Evolutionary conservation across 2,329 filamentous ascomycete genomes (phyloP).

Genomic region (Aureobasidium zeae): DNA sequence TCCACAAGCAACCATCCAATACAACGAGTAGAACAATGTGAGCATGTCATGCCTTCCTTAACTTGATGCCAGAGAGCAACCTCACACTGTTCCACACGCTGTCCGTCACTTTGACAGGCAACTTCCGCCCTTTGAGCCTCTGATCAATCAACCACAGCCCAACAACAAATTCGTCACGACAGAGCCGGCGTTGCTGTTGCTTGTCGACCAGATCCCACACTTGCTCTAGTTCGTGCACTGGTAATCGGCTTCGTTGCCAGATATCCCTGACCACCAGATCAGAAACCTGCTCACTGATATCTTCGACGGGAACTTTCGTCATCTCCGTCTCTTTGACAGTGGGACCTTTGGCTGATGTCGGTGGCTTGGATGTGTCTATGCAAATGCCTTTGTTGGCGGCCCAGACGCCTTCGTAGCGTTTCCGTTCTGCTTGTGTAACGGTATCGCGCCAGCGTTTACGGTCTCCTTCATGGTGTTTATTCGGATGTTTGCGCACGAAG

Average conservation of each 20-base stretch:
- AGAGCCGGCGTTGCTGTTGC: constrained; percentile 50
- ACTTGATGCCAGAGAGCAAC: constrained; percentile 32
- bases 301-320: background rate
- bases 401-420: constrained; percentile 76
- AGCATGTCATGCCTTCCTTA: constrained; percentile 17
- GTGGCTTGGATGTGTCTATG: constrained; percentile 22
- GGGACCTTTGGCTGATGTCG: too few relatives aligned
- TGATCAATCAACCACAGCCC: constrained; percentile 78
- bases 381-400: constrained; percentile 63
- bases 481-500: constrained; percentile 50
- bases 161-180: constrained; percentile 67
- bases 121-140: constrained; percentile 66
- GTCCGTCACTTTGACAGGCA: constrained; percentile 59
- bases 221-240: constrained; percentile 58
- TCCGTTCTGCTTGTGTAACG: constrained; percentile 62
- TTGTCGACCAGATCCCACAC: constrained; percentile 66
- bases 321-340: constrained; percentile 2
- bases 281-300: constrained; percentile 46
- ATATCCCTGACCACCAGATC: constrained; percentile 65
- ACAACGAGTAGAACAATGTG: too few relatives aligned
- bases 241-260: constrained; percentile 63
- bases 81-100: constrained; percentile 67
- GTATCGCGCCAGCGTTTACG: constrained; percentile 68
- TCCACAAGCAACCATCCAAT: too few relatives aligned
- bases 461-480: constrained; percentile 65